Base-by-base conservation (phyloP, 1,284 basidiomycete genomes). In the Athelia psychrophila region DNA sequence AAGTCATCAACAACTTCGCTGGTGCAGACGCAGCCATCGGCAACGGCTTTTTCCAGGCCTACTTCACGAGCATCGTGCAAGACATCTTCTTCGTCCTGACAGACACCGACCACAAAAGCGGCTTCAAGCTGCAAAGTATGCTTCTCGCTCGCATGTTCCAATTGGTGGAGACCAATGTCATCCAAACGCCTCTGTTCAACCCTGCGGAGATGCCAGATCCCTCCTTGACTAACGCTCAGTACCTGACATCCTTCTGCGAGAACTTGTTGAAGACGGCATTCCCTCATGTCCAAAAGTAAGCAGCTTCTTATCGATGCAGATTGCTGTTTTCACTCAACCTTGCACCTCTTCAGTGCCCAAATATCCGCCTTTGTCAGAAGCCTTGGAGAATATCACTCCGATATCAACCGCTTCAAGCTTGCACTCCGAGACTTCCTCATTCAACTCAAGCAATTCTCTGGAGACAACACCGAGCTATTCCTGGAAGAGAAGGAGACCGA, bases 61-160 rank as follows among this genome's bases (percentile, higher is more conserved):
- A 96, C 72, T 93, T 95, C 78, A 80, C 98, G 51, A 89, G 86
- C 66, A 87, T 98, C 61, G 79, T 98, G 44, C 95, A 97, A 64
- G 97, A 99, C 68, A 93, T 94, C 53, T 97, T 99, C 81, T 98
- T 91, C 64, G 96, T 99, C 47, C 80, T 99, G 49, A 99, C 96
- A 23, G 96, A 99, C 67, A 87, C 96, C 13, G 96, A 98, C 70
- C 96, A 99, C 79, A 98, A 99, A 85, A 94, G 92, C 64, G 95
- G 94, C 19, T 95, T 96, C 79, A 95, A 95, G 72, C 79, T 93
- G 54, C 93, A 95, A 70, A 89, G 88, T 59, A 73, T 90, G 58
- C 78, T 98, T n/a, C 83, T 99, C 44, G 92, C 94, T 13, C 84
- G 93, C 36, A 83, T 99, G 76, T 97, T 96, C 81, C 91, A 94